These are phyloP conservation scores for Claviceps monticola DNA, from an alignment of 2,329 filamentous ascomycete species.

Conservation along the genomic window DNA sequence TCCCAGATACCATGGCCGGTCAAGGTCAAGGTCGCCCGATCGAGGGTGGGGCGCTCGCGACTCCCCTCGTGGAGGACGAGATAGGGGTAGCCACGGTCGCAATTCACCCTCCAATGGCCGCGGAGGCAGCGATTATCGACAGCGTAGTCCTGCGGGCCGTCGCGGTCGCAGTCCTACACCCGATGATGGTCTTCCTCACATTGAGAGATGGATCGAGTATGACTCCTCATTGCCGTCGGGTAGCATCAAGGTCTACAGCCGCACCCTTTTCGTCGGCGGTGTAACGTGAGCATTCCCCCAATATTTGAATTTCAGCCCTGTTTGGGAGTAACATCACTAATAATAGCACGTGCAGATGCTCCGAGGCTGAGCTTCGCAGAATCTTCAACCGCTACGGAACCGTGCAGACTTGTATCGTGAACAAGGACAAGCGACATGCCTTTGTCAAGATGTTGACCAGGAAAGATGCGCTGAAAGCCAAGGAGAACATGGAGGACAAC, in stretches of 20 bases:
- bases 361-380: constrained; percentile 66
- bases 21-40: constrained; percentile 67
- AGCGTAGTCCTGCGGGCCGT: constrained; percentile 67
- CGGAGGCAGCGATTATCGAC: constrained; percentile 60
- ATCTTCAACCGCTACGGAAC: constrained; percentile 73
- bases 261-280: constrained; percentile 92
- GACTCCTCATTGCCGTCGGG: constrained; percentile 61
- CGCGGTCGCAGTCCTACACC: constrained; percentile 51
- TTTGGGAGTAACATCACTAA: neutral
- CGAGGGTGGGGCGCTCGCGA: constrained; percentile 55
- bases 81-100: constrained; percentile 63
- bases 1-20: constrained; percentile 45
- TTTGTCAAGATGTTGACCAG: constrained; percentile 98
- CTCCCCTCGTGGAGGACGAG: constrained; percentile 47
- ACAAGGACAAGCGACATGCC: constrained; percentile 93
- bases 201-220: constrained; percentile 62
- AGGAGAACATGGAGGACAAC: constrained; percentile 73
- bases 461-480: constrained; percentile 68
- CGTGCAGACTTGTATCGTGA: constrained; percentile 96
- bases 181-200: constrained; percentile 20
- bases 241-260: constrained; percentile 82
- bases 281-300: constrained; percentile 55
- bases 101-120: constrained; percentile 35
- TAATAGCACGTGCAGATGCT: constrained; percentile 34
- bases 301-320: too few relatives aligned